Conservation (phyloP, 2,329 filamentous ascomycete species). For the Scolecobasidium constrictum region DNA sequence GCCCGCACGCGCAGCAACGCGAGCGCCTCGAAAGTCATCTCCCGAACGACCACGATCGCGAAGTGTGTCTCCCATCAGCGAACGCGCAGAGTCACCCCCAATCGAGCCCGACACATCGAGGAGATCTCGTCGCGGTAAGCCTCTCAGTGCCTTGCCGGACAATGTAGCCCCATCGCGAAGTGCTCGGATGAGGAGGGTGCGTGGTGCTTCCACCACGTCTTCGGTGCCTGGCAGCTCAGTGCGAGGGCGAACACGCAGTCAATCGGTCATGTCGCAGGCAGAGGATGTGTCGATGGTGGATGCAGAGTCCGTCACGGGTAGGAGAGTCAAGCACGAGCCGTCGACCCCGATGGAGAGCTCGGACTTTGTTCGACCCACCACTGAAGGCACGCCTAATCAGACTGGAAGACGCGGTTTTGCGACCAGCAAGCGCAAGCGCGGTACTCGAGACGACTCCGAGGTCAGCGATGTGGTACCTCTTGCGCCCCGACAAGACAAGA, state of each 20-base stretch:
- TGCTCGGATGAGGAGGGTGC: slow-evolving; percentile 14
- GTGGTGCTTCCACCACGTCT: slow-evolving; percentile 32
- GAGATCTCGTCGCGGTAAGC: slow-evolving; percentile 21
- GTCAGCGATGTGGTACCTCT: slow-evolving; percentile 12
- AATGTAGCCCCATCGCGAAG: slow-evolving; percentile 4
- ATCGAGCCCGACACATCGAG: slow-evolving; percentile 16
- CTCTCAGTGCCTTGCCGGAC: background rate
- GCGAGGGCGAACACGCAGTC: slow-evolving; percentile 35
- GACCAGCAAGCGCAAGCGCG: slow-evolving; percentile 32
- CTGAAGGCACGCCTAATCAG: slow-evolving; percentile 17
- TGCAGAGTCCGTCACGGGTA: slow-evolving; percentile 26
- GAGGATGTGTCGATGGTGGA: slow-evolving; percentile 28
- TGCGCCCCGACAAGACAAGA: slow-evolving; percentile 12
- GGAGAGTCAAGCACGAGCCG: slow-evolving; percentile 36
- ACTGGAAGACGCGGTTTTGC: slow-evolving; percentile 23
- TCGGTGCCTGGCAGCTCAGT: slow-evolving; percentile 34
- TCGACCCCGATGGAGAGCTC: slow-evolving; percentile 29
- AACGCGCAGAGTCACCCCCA: slow-evolving; percentile 6
- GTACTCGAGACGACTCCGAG: slow-evolving; percentile 14
- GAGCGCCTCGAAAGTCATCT: slow-evolving; percentile 2
- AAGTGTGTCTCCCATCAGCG: slow-evolving; percentile 8
- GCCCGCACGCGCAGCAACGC: background rate
- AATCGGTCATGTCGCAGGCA: slow-evolving; percentile 35
- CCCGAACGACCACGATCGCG: slow-evolving; percentile 5
- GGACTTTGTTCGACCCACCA: slow-evolving; percentile 14